phyloP scores from a whole-genome alignment of 78 protist species.

The slime mould (Dictyostelium discoideum) region DNA sequence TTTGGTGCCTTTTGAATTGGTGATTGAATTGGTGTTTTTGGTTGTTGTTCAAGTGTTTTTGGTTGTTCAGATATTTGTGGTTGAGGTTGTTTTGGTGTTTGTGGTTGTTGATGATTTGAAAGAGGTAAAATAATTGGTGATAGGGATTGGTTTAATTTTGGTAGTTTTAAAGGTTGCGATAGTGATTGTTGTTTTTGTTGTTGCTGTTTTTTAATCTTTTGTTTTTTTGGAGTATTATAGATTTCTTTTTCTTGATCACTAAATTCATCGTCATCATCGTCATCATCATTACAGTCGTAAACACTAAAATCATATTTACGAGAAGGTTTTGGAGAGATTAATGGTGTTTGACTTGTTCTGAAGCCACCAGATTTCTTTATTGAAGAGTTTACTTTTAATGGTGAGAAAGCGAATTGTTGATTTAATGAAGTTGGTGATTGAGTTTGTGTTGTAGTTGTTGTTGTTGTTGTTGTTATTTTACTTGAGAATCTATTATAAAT shows the following conservation, averaged over 20 bases:
- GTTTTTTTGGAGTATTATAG: not conserved
- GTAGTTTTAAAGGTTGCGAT: not conserved
- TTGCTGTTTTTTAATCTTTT: not conserved
- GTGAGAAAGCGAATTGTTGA: not conserved
- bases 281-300: not conserved
- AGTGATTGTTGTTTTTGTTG: not conserved
- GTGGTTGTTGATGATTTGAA: not conserved
- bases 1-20: not conserved
- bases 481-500: not conserved
- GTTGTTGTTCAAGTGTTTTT: not conserved
- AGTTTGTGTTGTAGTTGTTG: not conserved
- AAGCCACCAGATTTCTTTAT: not conserved
- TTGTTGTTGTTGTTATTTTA: not conserved
- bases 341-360: not conserved
- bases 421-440: not conserved
- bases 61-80: not conserved
- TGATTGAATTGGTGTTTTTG: not conserved
- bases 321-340: constrained; percentile 25
- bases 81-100: not conserved
- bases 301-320: not conserved
- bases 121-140: not conserved
- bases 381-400: not conserved
- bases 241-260: constrained; percentile 4
- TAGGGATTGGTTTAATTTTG: not conserved
- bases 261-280: not conserved